Percentiles rank a stretch among this genome's conserved stretches.
phyloP scores from a whole-genome alignment of 192 early-diverging fungal species.

The Mortierella antarctica region DNA sequence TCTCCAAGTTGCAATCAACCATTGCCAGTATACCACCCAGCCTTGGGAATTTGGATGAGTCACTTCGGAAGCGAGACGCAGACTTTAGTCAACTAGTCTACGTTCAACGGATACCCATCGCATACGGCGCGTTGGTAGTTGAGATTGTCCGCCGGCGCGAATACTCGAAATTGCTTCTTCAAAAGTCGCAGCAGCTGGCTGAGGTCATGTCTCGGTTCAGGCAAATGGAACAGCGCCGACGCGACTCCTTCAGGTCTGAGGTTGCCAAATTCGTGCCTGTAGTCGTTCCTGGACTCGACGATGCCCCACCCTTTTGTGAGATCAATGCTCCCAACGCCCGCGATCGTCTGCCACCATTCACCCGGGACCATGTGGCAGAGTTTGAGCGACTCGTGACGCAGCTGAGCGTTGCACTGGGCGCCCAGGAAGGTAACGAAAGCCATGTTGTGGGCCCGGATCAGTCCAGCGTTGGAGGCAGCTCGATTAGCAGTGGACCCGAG shows the following conservation, averaged over 20 bases:
- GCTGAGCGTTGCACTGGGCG: conserved; percentile 19
- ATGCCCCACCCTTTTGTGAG: conserved; percentile 60
- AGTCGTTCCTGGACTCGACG: conserved; percentile 53
- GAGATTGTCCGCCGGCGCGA: conserved; percentile 66
- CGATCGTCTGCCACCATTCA: conserved; percentile 48
- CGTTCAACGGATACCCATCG: conserved; percentile 58
- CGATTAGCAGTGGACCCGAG: conserved; percentile 31
- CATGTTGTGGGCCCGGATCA: conserved; percentile 14
- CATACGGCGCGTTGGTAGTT: conserved; percentile 61
- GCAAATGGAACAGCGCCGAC: conserved; percentile 50
- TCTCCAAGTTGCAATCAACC: conserved; percentile 54
- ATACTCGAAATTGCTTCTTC: conserved; percentile 54
- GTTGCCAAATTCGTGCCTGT: conserved; percentile 54
- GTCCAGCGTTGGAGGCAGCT: conserved; percentile 20
- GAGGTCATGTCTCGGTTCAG: conserved; percentile 56
- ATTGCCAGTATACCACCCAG: conserved; percentile 55
- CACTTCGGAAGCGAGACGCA: conserved; percentile 37
- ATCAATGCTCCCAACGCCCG: conserved; percentile 53
- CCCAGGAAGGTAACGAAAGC: conserved; percentile 8
- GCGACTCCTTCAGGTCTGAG: conserved; percentile 54
- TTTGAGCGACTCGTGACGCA: conserved; percentile 45
- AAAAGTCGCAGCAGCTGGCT: conserved; percentile 54
- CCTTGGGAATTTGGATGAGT: conserved; percentile 36
- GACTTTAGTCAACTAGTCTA: conserved; percentile 52
- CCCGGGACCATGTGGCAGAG: conserved; percentile 54